These are phyloP conservation scores for Crithidia sp. DNA, from an alignment of 208 protist genomes.

Conservation along the genomic window DNA sequence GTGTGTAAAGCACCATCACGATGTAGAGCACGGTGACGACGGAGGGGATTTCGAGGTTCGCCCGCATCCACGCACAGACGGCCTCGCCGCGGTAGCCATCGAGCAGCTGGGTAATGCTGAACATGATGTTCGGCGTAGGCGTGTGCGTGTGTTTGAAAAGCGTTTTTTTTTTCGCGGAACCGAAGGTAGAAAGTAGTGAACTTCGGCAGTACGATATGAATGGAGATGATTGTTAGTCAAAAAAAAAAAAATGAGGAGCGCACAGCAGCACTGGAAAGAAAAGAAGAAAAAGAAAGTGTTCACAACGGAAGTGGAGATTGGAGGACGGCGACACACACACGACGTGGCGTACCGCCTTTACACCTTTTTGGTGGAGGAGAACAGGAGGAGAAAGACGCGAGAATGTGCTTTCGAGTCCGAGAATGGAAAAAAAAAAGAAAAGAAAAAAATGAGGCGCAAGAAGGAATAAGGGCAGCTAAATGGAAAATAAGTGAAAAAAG, in stretches of 20 bases:
- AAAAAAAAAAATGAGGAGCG: neutral
- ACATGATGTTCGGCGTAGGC: neutral
- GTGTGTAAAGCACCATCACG: constrained; percentile 69
- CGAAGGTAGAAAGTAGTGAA: too few species aligned
- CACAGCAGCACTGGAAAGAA: neutral
- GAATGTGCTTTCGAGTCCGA: too few species aligned
- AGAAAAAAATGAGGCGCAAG: neutral
- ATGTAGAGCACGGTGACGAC: constrained; percentile 58
- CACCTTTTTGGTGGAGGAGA: too few species aligned
- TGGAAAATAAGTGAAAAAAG: too few species aligned
- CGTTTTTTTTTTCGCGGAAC: too few species aligned
- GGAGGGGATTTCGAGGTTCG: constrained; percentile 62
- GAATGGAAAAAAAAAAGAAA: too few species aligned
- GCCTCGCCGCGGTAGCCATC: constrained; percentile 44
- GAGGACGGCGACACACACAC: too few species aligned
- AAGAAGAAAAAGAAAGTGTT: neutral
- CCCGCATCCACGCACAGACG: constrained; percentile 52
- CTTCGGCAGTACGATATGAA: too few species aligned
- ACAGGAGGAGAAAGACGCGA: too few species aligned
- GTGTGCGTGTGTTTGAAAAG: too few species aligned
- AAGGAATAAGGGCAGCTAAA: neutral
- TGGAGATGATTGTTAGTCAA: neutral
- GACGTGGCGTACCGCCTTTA: too few species aligned
- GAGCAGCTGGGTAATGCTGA: constrained; percentile 6
- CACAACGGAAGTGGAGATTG: too few species aligned